Evolutionary conservation across 352 stramenopile species (phyloP).

Genomic region (Globisporangium okanoganense): DNA sequence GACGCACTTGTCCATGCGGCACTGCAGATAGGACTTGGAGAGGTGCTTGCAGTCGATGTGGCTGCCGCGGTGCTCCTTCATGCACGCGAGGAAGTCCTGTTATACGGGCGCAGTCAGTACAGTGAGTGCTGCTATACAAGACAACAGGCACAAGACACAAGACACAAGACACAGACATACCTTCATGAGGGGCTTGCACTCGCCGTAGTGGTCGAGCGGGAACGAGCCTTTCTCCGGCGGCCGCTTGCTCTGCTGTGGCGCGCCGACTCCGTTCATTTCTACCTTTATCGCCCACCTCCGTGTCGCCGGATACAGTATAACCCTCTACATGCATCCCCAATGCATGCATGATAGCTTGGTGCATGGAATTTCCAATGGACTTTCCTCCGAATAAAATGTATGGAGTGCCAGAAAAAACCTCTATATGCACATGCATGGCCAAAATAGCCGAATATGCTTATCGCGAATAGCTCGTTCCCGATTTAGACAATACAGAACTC

Average conservation of each 20-base stretch:
- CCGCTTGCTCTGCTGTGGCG: conserved; percentile 63
- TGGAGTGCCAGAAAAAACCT: no score
- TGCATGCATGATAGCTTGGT: no score
- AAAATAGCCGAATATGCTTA: no score
- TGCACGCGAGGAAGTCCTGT: conserved; percentile 79
- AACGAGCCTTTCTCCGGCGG: conserved; percentile 90
- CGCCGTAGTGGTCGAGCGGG: conserved; percentile 87
- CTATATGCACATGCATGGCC: no score
- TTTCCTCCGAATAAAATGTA: no score
- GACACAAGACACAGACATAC: conserved; percentile 16
- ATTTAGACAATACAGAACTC: no score
- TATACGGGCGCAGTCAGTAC: not conserved
- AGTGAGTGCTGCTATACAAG: not conserved
- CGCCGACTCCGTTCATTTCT: conserved; percentile 80
- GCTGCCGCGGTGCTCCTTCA: conserved; percentile 72
- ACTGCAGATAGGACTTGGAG: conserved; percentile 84
- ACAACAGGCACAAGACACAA: conserved; percentile 7
- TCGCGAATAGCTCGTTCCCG: no score
- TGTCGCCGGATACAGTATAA: no score
- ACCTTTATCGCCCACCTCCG: no score
- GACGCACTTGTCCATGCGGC: conserved; percentile 87
- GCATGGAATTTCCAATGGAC: no score
- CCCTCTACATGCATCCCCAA: no score
- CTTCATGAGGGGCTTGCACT: conserved; percentile 88
- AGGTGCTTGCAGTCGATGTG: conserved; percentile 91